These are phyloP conservation scores for Cylindrotheca closterium DNA, from an alignment of 108 stramenopile species.

Conservation along the genomic window DNA sequence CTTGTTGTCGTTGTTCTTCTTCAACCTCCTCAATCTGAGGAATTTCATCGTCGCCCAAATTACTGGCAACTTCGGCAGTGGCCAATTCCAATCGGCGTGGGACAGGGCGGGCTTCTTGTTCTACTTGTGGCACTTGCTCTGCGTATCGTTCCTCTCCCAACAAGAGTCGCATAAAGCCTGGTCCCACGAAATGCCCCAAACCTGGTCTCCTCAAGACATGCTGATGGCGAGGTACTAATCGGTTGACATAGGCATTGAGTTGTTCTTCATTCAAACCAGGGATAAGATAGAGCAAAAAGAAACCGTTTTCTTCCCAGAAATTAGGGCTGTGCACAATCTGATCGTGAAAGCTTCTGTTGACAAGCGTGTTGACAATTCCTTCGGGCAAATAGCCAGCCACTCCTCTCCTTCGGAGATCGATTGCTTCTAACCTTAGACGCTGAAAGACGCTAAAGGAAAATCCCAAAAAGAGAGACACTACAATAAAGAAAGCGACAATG, in stretches of 20 bases:
- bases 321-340: slow-evolving; percentile 54
- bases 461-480: background rate
- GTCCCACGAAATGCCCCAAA: slow-evolving; percentile 39
- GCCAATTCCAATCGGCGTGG: slow-evolving; percentile 21
- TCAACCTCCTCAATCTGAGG: background rate
- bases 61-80: slow-evolving; percentile 8
- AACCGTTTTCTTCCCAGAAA: slow-evolving; percentile 45
- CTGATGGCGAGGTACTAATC: slow-evolving; percentile 61
- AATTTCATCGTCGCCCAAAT: slow-evolving; percentile 17
- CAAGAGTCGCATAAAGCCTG: slow-evolving; percentile 36
- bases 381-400: slow-evolving; percentile 48
- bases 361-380: slow-evolving; percentile 41
- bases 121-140: slow-evolving; percentile 16
- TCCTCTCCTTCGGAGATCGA: slow-evolving; percentile 24
- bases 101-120: slow-evolving; percentile 4
- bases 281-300: slow-evolving; percentile 68
- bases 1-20: background rate
- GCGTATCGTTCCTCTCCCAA: slow-evolving; percentile 43
- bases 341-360: slow-evolving; percentile 62
- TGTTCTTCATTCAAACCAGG: slow-evolving; percentile 68
- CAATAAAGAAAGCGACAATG: slow-evolving; percentile 17
- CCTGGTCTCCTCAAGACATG: slow-evolving; percentile 32
- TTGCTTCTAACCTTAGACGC: slow-evolving; percentile 14
- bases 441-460: slow-evolving; percentile 1
- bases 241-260: slow-evolving; percentile 51